Conservation (phyloP, 257 asterid genomes). For the Linaria vulgaris region DNA sequence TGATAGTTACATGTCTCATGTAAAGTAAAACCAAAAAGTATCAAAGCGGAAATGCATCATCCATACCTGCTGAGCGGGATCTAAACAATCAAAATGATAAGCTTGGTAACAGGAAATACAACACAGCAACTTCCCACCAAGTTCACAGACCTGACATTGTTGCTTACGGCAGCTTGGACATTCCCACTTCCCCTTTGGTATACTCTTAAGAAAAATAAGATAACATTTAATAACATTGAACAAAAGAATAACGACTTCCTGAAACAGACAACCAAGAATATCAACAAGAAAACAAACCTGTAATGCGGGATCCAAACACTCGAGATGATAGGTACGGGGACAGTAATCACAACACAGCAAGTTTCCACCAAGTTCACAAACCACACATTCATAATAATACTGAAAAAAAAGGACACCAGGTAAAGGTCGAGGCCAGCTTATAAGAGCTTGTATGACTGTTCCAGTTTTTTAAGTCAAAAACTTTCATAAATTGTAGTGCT, state of each 20-base stretch:
- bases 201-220: constrained; percentile 19
- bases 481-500: not conserved
- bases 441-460: not conserved
- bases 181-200: constrained; percentile 29
- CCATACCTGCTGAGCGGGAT: constrained; percentile 58
- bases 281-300: constrained; percentile 42
- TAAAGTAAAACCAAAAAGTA: constrained; percentile 6
- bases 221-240: constrained; percentile 2
- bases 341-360: constrained; percentile 66
- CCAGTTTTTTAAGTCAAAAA: not conserved
- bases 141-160: constrained; percentile 50
- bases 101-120: constrained; percentile 57
- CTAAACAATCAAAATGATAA: constrained; percentile 51
- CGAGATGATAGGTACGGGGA: constrained; percentile 57
- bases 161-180: constrained; percentile 18
- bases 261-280: not conserved
- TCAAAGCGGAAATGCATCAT: not conserved
- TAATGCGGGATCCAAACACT: constrained; percentile 70
- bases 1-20: not conserved
- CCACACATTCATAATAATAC: constrained; percentile 32
- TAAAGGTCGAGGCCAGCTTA: not conserved
- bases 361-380: constrained; percentile 64
- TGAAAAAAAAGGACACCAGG: constrained; percentile 6
- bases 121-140: constrained; percentile 57
- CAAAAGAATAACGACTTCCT: constrained; percentile 2